phyloP scores from a whole-genome alignment of 768 basidiomycete genomes.

The Leucogyrophana mollusca region DNA sequence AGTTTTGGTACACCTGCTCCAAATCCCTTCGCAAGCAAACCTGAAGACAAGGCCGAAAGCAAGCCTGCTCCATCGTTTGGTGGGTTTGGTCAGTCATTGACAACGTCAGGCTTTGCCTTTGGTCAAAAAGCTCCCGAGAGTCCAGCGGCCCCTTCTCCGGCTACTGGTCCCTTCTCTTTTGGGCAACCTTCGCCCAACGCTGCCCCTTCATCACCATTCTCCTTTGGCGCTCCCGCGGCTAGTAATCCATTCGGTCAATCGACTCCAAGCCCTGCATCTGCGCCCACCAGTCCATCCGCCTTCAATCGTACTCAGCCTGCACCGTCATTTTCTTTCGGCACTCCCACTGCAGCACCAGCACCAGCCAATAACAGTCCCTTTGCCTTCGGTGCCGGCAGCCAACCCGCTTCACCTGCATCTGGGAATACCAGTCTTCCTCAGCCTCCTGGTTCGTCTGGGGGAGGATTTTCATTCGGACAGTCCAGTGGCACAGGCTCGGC shows the following conservation, averaged over 20 bases:
- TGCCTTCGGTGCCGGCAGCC: conserved; percentile 49
- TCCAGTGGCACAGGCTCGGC: conserved; percentile 35
- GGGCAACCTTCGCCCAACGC: conserved; percentile 36
- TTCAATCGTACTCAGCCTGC: conserved; percentile 40
- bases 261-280: conserved; percentile 36
- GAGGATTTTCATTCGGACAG: conserved; percentile 39
- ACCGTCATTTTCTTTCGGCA: conserved; percentile 46
- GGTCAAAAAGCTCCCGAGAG: conserved; percentile 40
- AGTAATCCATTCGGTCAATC: conserved; percentile 43
- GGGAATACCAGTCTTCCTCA: conserved; percentile 34
- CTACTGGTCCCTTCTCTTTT: conserved; percentile 50
- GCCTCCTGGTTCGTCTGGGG: conserved; percentile 28
- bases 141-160: conserved; percentile 38
- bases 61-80: conserved; percentile 39
- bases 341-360: conserved; percentile 32
- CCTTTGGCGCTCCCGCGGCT: conserved; percentile 41
- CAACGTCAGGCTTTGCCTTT: conserved; percentile 44
- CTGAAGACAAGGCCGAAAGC: conserved; percentile 44
- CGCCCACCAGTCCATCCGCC: conserved; percentile 58
- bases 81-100: conserved; percentile 43
- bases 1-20: conserved; percentile 32
- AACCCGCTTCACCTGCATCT: conserved; percentile 58
- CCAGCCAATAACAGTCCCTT: conserved; percentile 38
- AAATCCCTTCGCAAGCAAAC: conserved; percentile 47
- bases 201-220: conserved; percentile 39